Evolutionary conservation across 2,329 filamentous ascomycete genomes (phyloP).

Genomic region (Escovopsis sp.): DNA sequence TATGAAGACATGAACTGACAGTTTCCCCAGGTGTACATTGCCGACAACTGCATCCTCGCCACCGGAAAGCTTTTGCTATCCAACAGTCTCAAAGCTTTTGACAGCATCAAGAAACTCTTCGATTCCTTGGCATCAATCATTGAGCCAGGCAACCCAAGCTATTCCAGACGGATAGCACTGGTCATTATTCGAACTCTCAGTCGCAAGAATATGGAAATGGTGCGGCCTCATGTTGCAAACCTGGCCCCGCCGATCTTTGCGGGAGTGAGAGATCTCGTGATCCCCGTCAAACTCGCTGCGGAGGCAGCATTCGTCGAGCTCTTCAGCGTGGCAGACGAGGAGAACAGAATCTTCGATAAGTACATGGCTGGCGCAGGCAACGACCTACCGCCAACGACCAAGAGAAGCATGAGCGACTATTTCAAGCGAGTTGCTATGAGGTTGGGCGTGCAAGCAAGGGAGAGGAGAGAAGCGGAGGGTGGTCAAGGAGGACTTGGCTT

Average conservation of each 20-base stretch:
- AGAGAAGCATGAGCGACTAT: conserved; percentile 90
- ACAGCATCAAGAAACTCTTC: conserved; percentile 66
- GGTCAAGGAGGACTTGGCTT: conserved; percentile 74
- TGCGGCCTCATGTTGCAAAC: conserved; percentile 64
- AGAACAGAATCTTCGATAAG: conserved; percentile 76
- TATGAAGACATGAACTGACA: not conserved
- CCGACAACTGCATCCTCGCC: conserved; percentile 78
- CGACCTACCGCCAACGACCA: conserved; percentile 53
- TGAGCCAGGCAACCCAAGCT: conserved; percentile 60
- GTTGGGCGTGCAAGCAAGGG: conserved; percentile 72
- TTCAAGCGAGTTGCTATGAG: conserved; percentile 85
- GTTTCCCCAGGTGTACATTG: conserved; percentile 52
- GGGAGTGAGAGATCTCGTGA: conserved; percentile 78
- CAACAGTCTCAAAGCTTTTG: conserved; percentile 53
- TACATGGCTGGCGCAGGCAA: conserved; percentile 60
- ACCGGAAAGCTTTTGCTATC: conserved; percentile 79
- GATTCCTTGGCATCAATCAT: conserved; percentile 62
- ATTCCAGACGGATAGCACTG: conserved; percentile 73
- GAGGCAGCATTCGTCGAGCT: conserved; percentile 88
- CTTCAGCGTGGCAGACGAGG: conserved; percentile 80
- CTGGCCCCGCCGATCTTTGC: conserved; percentile 79
- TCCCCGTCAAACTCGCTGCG: conserved; percentile 88
- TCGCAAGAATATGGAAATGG: conserved; percentile 62
- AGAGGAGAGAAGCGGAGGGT: conserved; percentile 82
- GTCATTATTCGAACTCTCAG: conserved; percentile 79